These are phyloP conservation scores for Selaginella moellendorffii DNA, from an alignment of 75 land plant genomes.

Conservation along the genomic window DNA sequence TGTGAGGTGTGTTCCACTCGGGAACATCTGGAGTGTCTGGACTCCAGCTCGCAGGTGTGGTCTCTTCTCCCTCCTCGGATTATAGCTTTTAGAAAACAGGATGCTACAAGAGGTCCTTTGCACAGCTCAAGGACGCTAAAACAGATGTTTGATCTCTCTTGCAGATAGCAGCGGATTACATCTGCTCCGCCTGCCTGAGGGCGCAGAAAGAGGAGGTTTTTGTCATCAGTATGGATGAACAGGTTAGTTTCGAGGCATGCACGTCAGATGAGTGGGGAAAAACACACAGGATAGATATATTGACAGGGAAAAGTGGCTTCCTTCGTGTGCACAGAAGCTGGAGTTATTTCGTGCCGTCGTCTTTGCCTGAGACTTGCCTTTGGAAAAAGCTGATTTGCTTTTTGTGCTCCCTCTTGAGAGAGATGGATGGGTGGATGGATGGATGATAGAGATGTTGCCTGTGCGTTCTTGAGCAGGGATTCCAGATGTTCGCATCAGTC, in stretches of 20 bases:
- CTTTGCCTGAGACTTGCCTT: too few relatives aligned
- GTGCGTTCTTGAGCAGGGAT: too few relatives aligned
- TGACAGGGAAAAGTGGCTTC: too few relatives aligned
- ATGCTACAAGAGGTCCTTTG: background rate
- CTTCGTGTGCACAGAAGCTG: too few relatives aligned
- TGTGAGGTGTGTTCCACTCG: conserved; percentile 21
- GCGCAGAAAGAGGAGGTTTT: conserved; percentile 26
- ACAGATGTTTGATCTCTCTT: conserved; percentile 8
- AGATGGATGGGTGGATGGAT: too few relatives aligned
- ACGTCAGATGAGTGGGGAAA: too few relatives aligned
- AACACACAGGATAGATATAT: too few relatives aligned
- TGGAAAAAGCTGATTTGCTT: background rate
- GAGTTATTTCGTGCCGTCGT: too few relatives aligned
- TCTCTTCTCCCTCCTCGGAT: conserved; percentile 7
- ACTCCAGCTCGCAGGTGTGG: conserved; percentile 16
- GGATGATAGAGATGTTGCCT: too few relatives aligned
- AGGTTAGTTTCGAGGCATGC: conserved; percentile 28
- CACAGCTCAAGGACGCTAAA: background rate
- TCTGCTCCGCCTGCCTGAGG: conserved; percentile 25
- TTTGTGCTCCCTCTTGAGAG: too few relatives aligned
- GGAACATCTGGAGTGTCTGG: conserved; percentile 26
- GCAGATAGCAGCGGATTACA: conserved; percentile 29
- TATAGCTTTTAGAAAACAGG: background rate
- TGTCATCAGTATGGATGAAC: conserved; percentile 34
- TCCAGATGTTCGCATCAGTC: too few relatives aligned